A percentile compares a stretch with the other conserved stretches of the same genome.
Evolutionary conservation across 108 stramenopile genomes (phyloP).

Genomic region (Parietichytrium sp.): DNA sequence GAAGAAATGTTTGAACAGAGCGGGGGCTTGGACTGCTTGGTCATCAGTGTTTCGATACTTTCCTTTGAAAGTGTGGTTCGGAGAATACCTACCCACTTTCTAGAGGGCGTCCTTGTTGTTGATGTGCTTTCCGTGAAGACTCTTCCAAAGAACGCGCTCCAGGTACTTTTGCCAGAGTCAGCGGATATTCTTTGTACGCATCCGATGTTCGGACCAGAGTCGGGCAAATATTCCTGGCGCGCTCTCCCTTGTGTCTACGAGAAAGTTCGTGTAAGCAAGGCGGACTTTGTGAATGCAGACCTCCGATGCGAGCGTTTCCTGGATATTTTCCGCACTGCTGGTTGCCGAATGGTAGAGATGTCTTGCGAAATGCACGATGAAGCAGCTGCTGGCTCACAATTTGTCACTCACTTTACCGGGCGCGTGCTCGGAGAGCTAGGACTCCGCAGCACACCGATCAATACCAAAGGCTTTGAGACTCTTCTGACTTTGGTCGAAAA

Average conservation of each 20-base stretch:
- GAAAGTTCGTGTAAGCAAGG: conserved; percentile 72
- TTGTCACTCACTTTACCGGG: conserved; percentile 96
- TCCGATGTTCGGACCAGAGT: conserved; percentile 99
- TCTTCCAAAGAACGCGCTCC: conserved; percentile 79
- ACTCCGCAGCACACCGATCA: conserved; percentile 69
- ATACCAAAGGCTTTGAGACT: conserved; percentile 92
- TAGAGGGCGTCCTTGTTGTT: conserved; percentile 70
- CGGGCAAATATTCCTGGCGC: conserved; percentile 82
- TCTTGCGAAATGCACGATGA: conserved; percentile 88
- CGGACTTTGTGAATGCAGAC: conserved; percentile 42
- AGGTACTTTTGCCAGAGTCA: conserved; percentile 75
- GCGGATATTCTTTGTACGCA: conserved; percentile 92
- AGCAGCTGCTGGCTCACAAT: conserved; percentile 93
- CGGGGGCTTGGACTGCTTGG: conserved; percentile 72
- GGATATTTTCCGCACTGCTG: conserved; percentile 91
- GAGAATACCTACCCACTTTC: conserved; percentile 52
- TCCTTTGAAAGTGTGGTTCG: conserved; percentile 79
- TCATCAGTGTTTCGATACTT: conserved; percentile 74
- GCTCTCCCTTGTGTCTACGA: conserved; percentile 93
- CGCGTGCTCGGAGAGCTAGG: conserved; percentile 82
- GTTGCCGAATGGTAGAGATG: conserved; percentile 97
- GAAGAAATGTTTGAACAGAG: conserved; percentile 58
- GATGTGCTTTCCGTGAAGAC: conserved; percentile 96
- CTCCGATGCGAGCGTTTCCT: conserved; percentile 80
- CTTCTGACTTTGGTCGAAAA: conserved; percentile 84